Conservation (phyloP, 192 early-diverging fungal species). For the Coemansia aciculifera region DNA sequence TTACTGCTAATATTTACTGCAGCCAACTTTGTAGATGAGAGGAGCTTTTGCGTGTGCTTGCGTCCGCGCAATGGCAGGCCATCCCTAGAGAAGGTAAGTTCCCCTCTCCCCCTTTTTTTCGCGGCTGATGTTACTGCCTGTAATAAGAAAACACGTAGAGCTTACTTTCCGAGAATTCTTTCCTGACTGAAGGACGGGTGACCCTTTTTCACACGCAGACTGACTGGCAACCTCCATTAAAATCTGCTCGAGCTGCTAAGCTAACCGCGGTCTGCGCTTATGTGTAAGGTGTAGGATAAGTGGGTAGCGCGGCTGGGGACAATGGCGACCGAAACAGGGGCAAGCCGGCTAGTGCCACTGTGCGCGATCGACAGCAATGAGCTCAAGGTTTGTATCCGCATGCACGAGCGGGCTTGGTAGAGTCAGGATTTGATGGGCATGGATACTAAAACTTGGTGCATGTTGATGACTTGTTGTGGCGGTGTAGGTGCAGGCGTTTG, state of each 20-base stretch:
- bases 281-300: conserved; percentile 23
- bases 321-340: neutral
- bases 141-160: neutral
- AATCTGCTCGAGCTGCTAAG: neutral
- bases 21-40: conserved; percentile 8
- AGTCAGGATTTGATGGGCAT: neutral
- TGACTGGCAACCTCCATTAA: neutral
- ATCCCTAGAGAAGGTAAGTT: conserved; percentile 32
- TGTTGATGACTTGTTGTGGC: neutral
- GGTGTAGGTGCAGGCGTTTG: conserved; percentile 48
- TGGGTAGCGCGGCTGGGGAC: conserved; percentile 35
- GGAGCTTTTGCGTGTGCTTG: conserved; percentile 36
- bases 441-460: conserved; percentile 6
- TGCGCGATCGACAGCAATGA: conserved; percentile 27
- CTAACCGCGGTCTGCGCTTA: neutral
- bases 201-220: neutral
- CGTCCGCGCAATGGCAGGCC: conserved; percentile 31
- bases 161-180: conserved; percentile 1
- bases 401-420: neutral
- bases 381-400: conserved; percentile 28
- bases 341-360: conserved; percentile 31
- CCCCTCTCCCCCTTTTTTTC: neutral
- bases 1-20: conserved; percentile 4
- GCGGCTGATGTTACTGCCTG: neutral
- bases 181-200: neutral